Evolutionary conservation across 345 rosid species (phyloP), one percentile per base, ranked within the genome.

Genomic region (Dovyalis caffra): DNA sequence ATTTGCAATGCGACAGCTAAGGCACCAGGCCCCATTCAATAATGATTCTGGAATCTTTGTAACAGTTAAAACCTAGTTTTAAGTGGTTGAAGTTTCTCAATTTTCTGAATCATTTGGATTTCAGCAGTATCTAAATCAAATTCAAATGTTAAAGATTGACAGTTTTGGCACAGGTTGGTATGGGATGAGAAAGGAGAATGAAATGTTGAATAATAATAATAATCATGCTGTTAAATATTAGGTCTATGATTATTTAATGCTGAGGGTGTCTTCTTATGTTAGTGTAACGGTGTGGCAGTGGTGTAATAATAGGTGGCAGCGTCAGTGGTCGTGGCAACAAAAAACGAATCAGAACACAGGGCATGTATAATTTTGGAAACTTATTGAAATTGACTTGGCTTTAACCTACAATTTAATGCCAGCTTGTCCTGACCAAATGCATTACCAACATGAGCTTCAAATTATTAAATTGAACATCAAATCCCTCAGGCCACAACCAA

Each of bases 11-110:
- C 74, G 76, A 66, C 83, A 79, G 73, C 79, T 4, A 73, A 65
- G 68, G 37, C 16, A 8, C 43, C 47, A 73, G 23, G 72, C 33
- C 66, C 78, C 68, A 66, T 51, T 28, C 10, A 26, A 65, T 65
- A 61, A 62, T 76, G 71, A 45, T 77, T 76, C 66, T 76, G 53
- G 74, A 70, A 73, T 73, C 78, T 72, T n/a, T 66, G 56, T 76
- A 43, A 70, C 66, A 51, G 47, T 73, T 64, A 56, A 33, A 34
- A 28, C 12, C 71, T 43, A 12, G 62, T 34, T 38, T 71, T 71
- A 33, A 70, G 33, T 77, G 28, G 68, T 51, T 64, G 47, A 8
- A 28, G 28, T 18, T 70, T 45, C 11, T 16, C 58, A n/a, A n/a
- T 40, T 29, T 72, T 37, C 23, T 32, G 2, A 20, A 14, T 37